Evolutionary conservation across 306 rosid genomes (phyloP).

Genomic region (Vigna unguiculata): DNA sequence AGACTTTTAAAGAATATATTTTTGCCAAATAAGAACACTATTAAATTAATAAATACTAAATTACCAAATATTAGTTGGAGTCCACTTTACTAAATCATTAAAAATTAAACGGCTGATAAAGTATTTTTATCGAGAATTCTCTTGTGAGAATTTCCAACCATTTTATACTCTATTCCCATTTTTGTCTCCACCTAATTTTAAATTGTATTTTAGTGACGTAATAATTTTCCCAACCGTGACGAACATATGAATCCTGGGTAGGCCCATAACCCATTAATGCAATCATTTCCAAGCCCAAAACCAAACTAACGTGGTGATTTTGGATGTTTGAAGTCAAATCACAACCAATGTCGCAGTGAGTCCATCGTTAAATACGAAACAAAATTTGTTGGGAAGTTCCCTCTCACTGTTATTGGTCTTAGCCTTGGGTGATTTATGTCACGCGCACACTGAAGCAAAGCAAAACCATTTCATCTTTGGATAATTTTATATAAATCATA

Average conservation of each 20-base stretch:
- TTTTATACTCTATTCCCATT: no score
- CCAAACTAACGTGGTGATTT: not conserved
- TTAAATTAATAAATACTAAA: no score
- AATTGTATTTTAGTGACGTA: no score
- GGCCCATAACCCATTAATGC: constrained; percentile 11
- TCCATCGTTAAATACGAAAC: not conserved
- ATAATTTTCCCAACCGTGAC: not conserved
- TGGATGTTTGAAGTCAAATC: not conserved
- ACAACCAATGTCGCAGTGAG: not conserved
- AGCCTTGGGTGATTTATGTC: not conserved
- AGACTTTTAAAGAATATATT: no score
- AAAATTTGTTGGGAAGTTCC: not conserved
- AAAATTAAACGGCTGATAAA: no score
- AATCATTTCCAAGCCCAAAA: constrained; percentile 1
- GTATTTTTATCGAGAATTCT: no score
- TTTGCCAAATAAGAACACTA: no score
- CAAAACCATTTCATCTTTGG: not conserved
- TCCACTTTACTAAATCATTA: no score
- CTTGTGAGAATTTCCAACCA: no score
- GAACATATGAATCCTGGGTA: not conserved
- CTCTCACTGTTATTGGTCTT: not conserved
- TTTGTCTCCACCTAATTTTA: no score
- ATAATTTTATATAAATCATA: not conserved
- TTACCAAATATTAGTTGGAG: no score
- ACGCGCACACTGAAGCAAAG: not conserved